Percentiles rank a stretch among this genome's conserved stretches.
phyloP scores from a whole-genome alignment of 2,329 filamentous ascomycete genomes.

The Tothia fuscella region DNA sequence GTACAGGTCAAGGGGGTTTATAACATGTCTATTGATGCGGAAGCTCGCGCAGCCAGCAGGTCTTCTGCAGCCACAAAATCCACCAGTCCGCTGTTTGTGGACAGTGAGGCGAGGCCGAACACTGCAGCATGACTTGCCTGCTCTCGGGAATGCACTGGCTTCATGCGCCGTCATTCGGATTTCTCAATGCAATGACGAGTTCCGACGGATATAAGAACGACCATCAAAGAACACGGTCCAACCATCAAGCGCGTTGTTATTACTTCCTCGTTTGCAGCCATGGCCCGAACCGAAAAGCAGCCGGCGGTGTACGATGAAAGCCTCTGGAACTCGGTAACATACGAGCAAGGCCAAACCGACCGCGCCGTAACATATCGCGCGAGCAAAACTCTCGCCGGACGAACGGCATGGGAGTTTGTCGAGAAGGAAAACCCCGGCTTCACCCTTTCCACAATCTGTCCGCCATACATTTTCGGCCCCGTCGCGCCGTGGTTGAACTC shows the following conservation, averaged over 20 bases:
- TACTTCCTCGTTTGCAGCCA: slow-evolving; percentile 10
- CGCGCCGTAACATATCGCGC: slow-evolving; percentile 34
- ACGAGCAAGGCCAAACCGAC: slow-evolving; percentile 16
- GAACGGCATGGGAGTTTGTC: slow-evolving; percentile 41
- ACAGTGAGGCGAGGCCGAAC: no score
- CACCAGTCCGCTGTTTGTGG: no score
- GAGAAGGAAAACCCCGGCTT: slow-evolving; percentile 41
- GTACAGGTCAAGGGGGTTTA: no score
- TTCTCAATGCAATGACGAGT: no score
- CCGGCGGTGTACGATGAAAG: slow-evolving; percentile 14
- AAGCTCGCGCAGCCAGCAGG: no score
- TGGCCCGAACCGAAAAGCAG: slow-evolving; percentile 4
- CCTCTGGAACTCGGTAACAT: slow-evolving; percentile 20
- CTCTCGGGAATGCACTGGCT: no score
- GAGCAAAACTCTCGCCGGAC: slow-evolving; percentile 51
- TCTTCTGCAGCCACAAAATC: no score
- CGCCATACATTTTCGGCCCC: slow-evolving; percentile 39
- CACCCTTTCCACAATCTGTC: slow-evolving; percentile 37
- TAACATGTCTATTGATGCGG: no score
- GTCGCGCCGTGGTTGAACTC: slow-evolving; percentile 48
- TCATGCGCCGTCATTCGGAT: no score
- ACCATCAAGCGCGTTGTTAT: slow-evolving; percentile 58
- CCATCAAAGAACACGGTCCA: slow-evolving; percentile 42
- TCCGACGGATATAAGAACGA: no score
- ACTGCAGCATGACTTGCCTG: no score